phyloP scores from a whole-genome alignment of 768 basidiomycete species.

The Suillus subaureus region DNA sequence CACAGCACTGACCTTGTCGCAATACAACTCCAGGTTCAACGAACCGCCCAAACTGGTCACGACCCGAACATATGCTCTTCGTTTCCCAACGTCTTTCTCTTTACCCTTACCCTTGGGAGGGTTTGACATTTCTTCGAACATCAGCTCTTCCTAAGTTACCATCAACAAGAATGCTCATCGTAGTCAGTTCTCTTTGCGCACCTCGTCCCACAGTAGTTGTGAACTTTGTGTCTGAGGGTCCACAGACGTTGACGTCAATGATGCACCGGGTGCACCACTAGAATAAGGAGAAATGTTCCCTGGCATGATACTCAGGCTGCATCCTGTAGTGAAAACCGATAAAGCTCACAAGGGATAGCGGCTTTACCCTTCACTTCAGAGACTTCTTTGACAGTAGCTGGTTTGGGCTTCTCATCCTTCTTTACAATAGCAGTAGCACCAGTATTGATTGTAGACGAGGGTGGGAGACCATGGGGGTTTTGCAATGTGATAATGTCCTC shows the following conservation, averaged over 20 bases:
- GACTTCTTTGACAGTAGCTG: slow-evolving; percentile 33
- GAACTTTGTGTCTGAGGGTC: slow-evolving; percentile 69
- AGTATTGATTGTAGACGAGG: slow-evolving; percentile 47
- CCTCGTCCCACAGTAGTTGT: slow-evolving; percentile 94
- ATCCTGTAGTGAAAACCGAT: neutral
- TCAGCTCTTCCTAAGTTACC: slow-evolving; percentile 77
- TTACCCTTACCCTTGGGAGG: slow-evolving; percentile 85
- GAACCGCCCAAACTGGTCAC: slow-evolving; percentile 91
- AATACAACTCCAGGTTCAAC: slow-evolving; percentile 82
- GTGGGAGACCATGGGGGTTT: slow-evolving; percentile 80
- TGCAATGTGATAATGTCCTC: slow-evolving; percentile 93
- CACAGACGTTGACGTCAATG: slow-evolving; percentile 90
- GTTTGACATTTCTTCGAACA: slow-evolving; percentile 93
- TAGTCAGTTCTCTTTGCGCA: slow-evolving; percentile 20
- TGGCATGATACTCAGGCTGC: slow-evolving; percentile 29
- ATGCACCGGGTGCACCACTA: slow-evolving; percentile 87
- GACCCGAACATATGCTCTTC: slow-evolving; percentile 94
- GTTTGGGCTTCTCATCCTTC: slow-evolving; percentile 35
- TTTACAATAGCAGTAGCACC: slow-evolving; percentile 34
- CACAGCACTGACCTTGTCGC: slow-evolving; percentile 67
- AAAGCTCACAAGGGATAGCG: slow-evolving; percentile 63
- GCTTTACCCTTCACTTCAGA: slow-evolving; percentile 52
- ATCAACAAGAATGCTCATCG: slow-evolving; percentile 1
- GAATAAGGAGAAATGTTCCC: slow-evolving; percentile 94
- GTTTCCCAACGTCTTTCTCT: slow-evolving; percentile 89